phyloP scores from a whole-genome alignment of 2,329 filamentous ascomycete genomes.

The Penicillium sumatraense region DNA sequence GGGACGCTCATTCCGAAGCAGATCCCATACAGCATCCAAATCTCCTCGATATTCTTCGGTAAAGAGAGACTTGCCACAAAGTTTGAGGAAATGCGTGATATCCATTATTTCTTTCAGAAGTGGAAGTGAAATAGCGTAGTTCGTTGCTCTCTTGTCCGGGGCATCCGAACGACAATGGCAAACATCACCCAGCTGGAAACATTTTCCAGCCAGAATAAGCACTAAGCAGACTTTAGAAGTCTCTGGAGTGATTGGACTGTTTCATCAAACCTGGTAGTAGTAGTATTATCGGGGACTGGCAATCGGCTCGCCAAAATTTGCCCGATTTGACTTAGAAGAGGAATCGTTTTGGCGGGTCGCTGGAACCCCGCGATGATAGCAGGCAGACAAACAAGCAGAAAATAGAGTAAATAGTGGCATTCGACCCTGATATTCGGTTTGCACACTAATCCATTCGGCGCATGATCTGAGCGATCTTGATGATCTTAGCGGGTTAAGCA shows the following conservation, averaged over 20 bases:
- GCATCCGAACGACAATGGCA: background rate
- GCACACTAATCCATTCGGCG: background rate
- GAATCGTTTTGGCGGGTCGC: background rate
- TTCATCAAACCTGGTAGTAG: background rate
- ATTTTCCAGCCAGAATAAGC: background rate
- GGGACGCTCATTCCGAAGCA: conserved; percentile 14
- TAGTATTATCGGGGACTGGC: background rate
- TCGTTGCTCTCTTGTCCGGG: background rate
- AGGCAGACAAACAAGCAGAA: background rate
- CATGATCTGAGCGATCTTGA: background rate
- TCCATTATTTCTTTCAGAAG: conserved; percentile 11
- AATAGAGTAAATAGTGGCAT: background rate
- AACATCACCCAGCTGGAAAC: background rate
- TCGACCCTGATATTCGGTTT: background rate
- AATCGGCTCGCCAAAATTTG: conserved; percentile 19
- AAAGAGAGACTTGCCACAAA: conserved; percentile 25
- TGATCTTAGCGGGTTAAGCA: conserved; percentile 4
- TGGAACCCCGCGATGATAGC: conserved; percentile 9
- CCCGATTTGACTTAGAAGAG: conserved; percentile 5
- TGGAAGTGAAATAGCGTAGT: background rate
- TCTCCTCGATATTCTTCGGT: conserved; percentile 28
- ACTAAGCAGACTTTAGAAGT: background rate
- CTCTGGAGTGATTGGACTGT: background rate
- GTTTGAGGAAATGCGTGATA: conserved; percentile 17
- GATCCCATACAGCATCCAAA: conserved; percentile 20